Evolutionary conservation across 768 basidiomycete species (phyloP), one percentile per base, ranked within the genome.

Genomic region (Pleurotus salmoneostramineus): DNA sequence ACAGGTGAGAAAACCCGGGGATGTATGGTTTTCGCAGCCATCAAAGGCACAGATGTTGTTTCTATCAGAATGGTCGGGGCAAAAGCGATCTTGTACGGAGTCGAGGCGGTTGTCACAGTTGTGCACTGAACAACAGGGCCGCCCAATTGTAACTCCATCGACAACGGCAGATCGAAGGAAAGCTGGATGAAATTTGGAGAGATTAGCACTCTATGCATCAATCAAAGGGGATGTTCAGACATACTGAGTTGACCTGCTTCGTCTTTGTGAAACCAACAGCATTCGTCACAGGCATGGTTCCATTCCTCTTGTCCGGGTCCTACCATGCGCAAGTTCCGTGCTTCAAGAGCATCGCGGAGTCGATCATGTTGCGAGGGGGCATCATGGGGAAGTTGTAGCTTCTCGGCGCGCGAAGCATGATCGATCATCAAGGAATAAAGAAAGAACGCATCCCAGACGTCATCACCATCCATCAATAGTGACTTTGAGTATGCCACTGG

Each of bases 61-160:
- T 10, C 58, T 56, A 31, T 45, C 35, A 32, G n/a, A 32, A 55
- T 69, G 69, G 5, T 40, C 42, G 6, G 40, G 34, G 47, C 70
- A 70, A 51, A 58, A 68, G 3, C 58, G 55, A 42, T 54, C 46
- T 8, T 51, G 17, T 8, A 36, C 36, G 6, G 49, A 56, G 5
- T 14, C 10, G 6, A 71, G 59, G 11, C 66, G 64, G 3, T 47
- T 56, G 2, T 62, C 47, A 59, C 73, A 74, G 42, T 71, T 61
- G 42, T 70, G 68, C 2, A 66, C 63, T 12, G 50, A 59, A 56
- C 73, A 75, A 42, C 68, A 68, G 0, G 68, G 68, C 50, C 65
- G 67, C 5, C 72, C 73, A 50, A 75, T 63, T 7, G 65, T 65
- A 27, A 74, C 62, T 4, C 72, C 69, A 64, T 74, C 71, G 12